Evolutionary conservation across 495 filamentous ascomycete genomes (phyloP), one percentile per base, ranked within the genome.

Genomic region (Trichoderma virens): DNA sequence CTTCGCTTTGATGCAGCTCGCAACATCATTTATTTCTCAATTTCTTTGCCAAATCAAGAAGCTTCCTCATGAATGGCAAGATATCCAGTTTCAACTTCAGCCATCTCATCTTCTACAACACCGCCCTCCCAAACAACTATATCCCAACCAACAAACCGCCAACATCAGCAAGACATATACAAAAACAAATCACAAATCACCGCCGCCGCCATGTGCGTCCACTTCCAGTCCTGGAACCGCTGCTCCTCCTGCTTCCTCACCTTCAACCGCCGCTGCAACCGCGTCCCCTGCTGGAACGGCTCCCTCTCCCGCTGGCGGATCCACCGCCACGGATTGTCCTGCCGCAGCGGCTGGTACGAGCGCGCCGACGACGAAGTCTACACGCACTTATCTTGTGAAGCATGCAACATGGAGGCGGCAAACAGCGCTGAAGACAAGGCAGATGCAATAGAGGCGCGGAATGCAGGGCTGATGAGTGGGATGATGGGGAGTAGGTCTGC

Each of bases 171-270:
- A 5, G 18, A 23, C 45, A 51, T 5, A 51, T 20, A 51, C 43
- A 56, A 28, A 18, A 9, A 20, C 43, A 47, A 1, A 0, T 23
- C 43, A 56, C 25, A 28, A 27, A 27, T 31, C 25, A 9, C 0
- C 32, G 32, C 32, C 11, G 8, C 8, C 43, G 25, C 25, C 11
- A 56, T 56, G 51, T 56, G 51, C 27, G 51, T 56, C 4, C 51
- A 56, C 51, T 56, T 56, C 27, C 51, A 56, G 51, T 56, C 51
- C 51, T 56, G 51, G 51, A 56, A 56, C 51, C 51, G 51, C 51
- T 56, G 51, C 51, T 56, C 51, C 51, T 56, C 51, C 23, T 56
- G 51, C 51, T 27, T 56, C 51, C 51, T 56, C 51, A 56, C 51
- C 5, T 56, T 56, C 51, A 56, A 56, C 27, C 51, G 51, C 51